These are phyloP conservation scores for Phytophthora sojae DNA, from an alignment of 352 stramenopile species.

Conservation along the genomic window DNA sequence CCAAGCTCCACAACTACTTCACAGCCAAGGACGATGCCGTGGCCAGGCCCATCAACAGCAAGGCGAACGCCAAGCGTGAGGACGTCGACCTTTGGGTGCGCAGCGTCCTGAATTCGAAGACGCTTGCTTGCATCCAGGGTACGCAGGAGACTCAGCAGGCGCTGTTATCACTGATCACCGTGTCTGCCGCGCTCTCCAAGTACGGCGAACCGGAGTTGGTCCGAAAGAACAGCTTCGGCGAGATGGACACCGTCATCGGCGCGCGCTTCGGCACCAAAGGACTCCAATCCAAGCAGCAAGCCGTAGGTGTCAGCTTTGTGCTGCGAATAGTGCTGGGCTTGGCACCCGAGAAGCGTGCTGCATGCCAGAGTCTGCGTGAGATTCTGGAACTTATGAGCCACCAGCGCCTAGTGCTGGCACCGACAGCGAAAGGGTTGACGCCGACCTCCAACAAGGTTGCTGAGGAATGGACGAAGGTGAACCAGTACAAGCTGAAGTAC, in stretches of 20 bases:
- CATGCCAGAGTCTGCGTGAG: slow-evolving; percentile 18
- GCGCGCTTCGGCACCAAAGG: slow-evolving; percentile 23
- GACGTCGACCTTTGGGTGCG: slow-evolving; percentile 20
- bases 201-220: slow-evolving; percentile 27
- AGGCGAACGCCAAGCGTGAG: slow-evolving; percentile 19
- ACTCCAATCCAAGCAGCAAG: slow-evolving; percentile 21
- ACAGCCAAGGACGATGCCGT: slow-evolving; percentile 14
- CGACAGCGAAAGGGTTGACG: slow-evolving; percentile 11
- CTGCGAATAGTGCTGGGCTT: slow-evolving; percentile 21
- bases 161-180: slow-evolving; percentile 18
- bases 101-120: slow-evolving; percentile 4
- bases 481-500: slow-evolving; percentile 6
- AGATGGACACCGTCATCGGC: slow-evolving; percentile 27
- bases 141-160: slow-evolving; percentile 19
- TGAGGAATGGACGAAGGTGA: slow-evolving; percentile 9
- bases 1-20: slow-evolving; percentile 35
- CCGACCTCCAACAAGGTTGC: neutral
- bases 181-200: slow-evolving; percentile 27
- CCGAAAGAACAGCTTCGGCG: slow-evolving; percentile 17
- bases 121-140: slow-evolving; percentile 21
- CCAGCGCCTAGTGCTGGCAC: slow-evolving; percentile 3
- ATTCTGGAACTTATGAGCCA: slow-evolving; percentile 18
- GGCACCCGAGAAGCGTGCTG: slow-evolving; percentile 28
- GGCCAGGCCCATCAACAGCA: slow-evolving; percentile 12
- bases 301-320: slow-evolving; percentile 15